Evolutionary conservation across 192 early-diverging fungal genomes (phyloP).

Genomic region (Linnemannia hyalina): DNA sequence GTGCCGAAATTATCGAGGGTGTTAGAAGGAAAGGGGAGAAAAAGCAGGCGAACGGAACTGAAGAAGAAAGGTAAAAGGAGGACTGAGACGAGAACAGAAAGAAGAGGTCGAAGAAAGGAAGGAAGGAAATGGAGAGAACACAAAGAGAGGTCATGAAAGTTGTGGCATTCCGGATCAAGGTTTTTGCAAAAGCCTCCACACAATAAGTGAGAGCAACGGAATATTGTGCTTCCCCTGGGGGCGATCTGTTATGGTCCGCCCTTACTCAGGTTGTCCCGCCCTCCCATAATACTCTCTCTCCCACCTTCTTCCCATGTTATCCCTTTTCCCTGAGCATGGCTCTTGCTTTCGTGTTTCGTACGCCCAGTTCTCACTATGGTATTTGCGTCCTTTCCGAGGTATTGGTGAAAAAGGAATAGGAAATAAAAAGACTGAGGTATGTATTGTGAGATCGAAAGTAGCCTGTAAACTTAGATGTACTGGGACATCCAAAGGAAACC

Average conservation of each 20-base stretch:
- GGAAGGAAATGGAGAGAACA: background rate
- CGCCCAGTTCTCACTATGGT: background rate
- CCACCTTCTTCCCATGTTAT: background rate
- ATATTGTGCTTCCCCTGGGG: background rate
- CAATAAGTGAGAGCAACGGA: background rate
- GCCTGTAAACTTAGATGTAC: conserved; percentile 70
- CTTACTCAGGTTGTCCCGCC: background rate
- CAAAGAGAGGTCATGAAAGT: background rate
- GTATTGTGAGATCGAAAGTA: background rate
- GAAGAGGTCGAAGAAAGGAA: background rate
- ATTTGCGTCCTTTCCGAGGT: background rate
- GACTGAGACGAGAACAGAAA: background rate
- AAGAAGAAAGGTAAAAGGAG: background rate
- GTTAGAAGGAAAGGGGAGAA: background rate
- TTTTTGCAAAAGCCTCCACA: background rate
- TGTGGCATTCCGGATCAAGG: background rate
- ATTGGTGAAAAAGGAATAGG: background rate
- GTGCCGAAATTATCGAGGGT: background rate
- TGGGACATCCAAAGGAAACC: conserved; percentile 88
- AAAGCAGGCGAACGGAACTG: background rate
- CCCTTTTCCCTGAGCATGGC: background rate
- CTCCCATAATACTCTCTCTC: background rate
- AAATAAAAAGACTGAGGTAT: background rate
- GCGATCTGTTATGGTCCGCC: background rate
- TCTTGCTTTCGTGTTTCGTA: background rate